Base-by-base conservation (phyloP, 1,139 yeast species). In the Debaryomyces psychrophilus region DNA sequence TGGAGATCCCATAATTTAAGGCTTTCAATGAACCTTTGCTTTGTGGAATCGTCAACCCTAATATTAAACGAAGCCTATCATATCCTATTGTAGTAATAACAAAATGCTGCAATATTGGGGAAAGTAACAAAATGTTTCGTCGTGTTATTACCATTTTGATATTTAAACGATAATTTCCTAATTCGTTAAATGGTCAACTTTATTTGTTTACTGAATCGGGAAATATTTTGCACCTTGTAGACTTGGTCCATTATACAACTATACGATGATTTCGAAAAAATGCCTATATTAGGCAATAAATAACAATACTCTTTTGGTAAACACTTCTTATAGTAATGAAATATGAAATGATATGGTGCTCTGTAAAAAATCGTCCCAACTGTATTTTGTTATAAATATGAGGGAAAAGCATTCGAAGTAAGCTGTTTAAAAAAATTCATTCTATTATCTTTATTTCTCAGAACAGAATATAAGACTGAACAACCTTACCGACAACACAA, bases 211-310 rank as follows among this genome's bases (percentile, higher is more conserved):
- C 41, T 34, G 8, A 12, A 38, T 38, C 15, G 8, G 34, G 41
- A 18, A 38, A 38, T 38, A 17, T 37, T 38, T 38, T 38, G 41
- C 41, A 38, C 31, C 41, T 28, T n/a, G 20, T n/a, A 27, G 34
- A n/a, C 25, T 18, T 11, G 9, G 15, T 18, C 36, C 5, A 18
- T 18, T 9, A 33, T 33, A 20, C n/a, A 33, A 17, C 5, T 33
- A 11, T 33, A 33, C 36, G 36, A 33, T 18, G 18, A 17, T 18
- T 18, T 38, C 25, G 22, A 27, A 35, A 28, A 26, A 28, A 28
- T 38, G 25, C 22, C 41, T 28, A 28, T 12, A 26, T 28, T 38
- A 27, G 41, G 41, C 31, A 38, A 38, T 38, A 38, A 38, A 38
- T 20, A 28, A 20, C n/a, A 17, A 8, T 27, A 28, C 25, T 17